Evolutionary conservation across 1,139 yeast species (phyloP), one percentile per base, ranked within the genome.

Genomic region (Zhuliangozyma parablackwelliae): DNA sequence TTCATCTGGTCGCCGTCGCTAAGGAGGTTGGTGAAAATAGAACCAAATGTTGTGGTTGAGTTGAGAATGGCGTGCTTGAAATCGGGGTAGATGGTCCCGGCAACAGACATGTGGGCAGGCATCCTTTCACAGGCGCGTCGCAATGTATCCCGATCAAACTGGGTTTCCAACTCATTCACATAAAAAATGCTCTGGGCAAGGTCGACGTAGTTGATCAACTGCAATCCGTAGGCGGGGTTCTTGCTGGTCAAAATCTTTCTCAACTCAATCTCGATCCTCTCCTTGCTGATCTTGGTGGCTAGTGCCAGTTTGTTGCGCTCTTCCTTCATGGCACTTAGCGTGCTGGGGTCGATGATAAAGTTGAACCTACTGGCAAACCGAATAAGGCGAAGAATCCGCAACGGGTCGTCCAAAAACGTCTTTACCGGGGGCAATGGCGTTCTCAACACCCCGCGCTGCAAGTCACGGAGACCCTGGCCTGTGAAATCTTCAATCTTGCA

Each of bases 401-500:
- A 69, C 0, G 99, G 99, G 57, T 92, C 99, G 56, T 92, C 98
- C 37, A 82, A 57, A 53, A 92, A 92, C 0, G 99, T 92, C 51
- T 83, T 79, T 32, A 72, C 58, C 2, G 98, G 96, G 11, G 78
- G 81, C 37, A 92, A 67, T 0, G 99, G 99, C 1, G 98, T 92
- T 42, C 96, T 68, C 43, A 92, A 66, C 1, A 88, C 59, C 0
- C 96, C 96, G 29, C 64, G 49, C 33, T 69, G 49, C 43, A 92
- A 66, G 56, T 92, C 99, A 10, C 70, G 56, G 10, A 90, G 52
- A 0, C 99, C 99, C 20, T 56, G 54, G 0, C 75, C 77, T 0
- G 98, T 92, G 45, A 82, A 79, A 59, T 92, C 99, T 53, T 92
- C 99, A 20, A 92, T 80, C 41, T 70, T 50, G 20, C 66, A 67